Base-by-base conservation (phyloP, 2,329 filamentous ascomycete species). In the Fusarium sp. region DNA sequence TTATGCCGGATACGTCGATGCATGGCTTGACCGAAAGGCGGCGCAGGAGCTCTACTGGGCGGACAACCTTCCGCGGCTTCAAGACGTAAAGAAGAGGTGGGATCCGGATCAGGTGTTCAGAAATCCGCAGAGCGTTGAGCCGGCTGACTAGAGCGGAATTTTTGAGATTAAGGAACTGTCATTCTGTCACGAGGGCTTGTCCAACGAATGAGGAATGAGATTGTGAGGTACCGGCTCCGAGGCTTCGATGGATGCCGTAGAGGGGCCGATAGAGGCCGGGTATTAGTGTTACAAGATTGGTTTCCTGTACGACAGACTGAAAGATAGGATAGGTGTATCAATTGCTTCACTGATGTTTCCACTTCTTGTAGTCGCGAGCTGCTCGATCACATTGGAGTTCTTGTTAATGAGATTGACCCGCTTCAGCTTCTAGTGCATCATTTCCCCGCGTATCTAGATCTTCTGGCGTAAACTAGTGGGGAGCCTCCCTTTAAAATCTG, bases 1-100 rank as follows among this genome's bases (percentile, higher is more conserved):
- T 2, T 93, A 92, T 78, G 86, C 90, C 1, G 90, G 90, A 5
- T 92, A 92, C 71, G 86, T 92, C 5, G 90, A 92, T 75, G 85
- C 85, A 4, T 79, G 79, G 9, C 76, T 91, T 38, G 64, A 78
- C n/a, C 78, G 84, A 42, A 72, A 72, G 6, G 71, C 79, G 13
- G 83, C 83, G 5, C 81, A 84, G 64, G 40, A 49, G 33, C 73
- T 78, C 46, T 85, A 85, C 75, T 85, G 81, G 81, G 83, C 81
- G 7, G 46, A 38, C 6, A 81, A 83, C 21, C 71, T 85, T 25
- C 54, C 73, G 9, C 79, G 70, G 47, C 69, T 85, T 56, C 78
- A 75, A 64, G 54, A 67, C 11, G 75, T 84, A 60, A 85, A 85
- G 77, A 77, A 77, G 37, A 61, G 12, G 4, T 71, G 83, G 30